Evolutionary conservation across 2,329 filamentous ascomycete species (phyloP), one percentile per base, ranked within the genome.

Genomic region (Huntiella decipiens): DNA sequence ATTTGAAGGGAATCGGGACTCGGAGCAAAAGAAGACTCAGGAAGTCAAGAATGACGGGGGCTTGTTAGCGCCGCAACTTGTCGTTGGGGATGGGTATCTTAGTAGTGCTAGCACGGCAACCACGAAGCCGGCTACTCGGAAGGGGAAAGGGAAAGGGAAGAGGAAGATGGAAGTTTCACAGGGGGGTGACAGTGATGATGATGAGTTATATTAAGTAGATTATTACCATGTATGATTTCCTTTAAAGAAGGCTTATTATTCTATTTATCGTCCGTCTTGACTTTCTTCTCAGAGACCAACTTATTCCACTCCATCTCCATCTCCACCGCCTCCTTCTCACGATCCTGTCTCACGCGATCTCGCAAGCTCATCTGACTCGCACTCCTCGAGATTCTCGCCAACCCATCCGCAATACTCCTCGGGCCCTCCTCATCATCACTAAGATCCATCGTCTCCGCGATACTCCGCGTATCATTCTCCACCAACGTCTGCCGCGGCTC

Each of bases 1-100:
- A 13, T 98, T 98, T 56, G 91, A 98, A 57, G 79, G 79, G 7
- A 57, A 50, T 1, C 34, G 56, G 67, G 42, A 62, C 44, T 51
- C 42, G 40, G 44, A 38, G 51, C 36, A 52, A 43, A 40, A 48
- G 43, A 40, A 48, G 50, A 4, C 19, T 1, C 16, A 34, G 11
- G 40, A 15, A 4, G 34, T 15, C 5, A 22, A 43, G 40, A n/a
- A 15, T 15, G 13, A 34, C 4, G 40, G 40, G 6, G 34, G 22
- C 5, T 12, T 22, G 39, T 22, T n/a, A 33, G 44, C 22, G 22
- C 40, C 36, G 44, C 31, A 16, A 28, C 10, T 36, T 13, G 16
- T 13, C 17, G 13, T 22, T 12, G 19, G 38, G 12, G 40, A 43
- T 28, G 44, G 47, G 3, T 46, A 49, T 37, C 19, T 31, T 7